Base-by-base conservation (phyloP, 768 basidiomycete species). In the Boletus reticulatus region DNA sequence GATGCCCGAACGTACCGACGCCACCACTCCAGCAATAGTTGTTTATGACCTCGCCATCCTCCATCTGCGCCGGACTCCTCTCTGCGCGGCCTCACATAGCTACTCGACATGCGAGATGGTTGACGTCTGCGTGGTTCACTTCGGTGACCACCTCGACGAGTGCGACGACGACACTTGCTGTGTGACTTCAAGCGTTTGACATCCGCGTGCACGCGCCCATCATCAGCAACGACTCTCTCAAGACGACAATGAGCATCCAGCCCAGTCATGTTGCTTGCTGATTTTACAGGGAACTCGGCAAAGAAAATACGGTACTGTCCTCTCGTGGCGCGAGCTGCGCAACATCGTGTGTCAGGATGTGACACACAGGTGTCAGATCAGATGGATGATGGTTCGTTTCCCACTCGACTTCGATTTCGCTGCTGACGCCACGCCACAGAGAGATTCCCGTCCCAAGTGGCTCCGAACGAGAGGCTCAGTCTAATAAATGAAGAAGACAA, bases 291-390 rank as follows among this genome's bases (percentile, higher is more conserved):
- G 27, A 27, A 8, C 27, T 9, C 27, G 27, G 27, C 27, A 27
- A 27, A 27, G 8, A 27, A 27, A 1, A 9, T 11, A 29, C 48
- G 19, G 19, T 9, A 43, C 57, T 24, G 32, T 27, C 27, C 43
- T 58, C 57, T 60, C 32, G 56, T 42, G 45, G 17, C 45, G 55
- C 45, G 55, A 48, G 56, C 56, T 43, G 3, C 45, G 54, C 45
- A 4, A 45, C 14, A 11, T 12, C 41, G 44, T 57, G 56, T 34
- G 12, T 12, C 34, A n/a, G 7, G 8, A 27, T 52, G 4, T 43
- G 55, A 37, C 41, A 56, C 53, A 22, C 46, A 22, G 1, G 10
- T 14, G 2, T n/a, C 34, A 3, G 43, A 57, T 56, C 11, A 5
- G 44, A 47, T 48, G 56, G 55, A 49, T 36, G 46, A 57, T 37